A percentile compares a stretch with the other conserved stretches of the same genome.
phyloP scores from a whole-genome alignment of 73 alveolate genomes.

The Paramecium sonneborni region DNA sequence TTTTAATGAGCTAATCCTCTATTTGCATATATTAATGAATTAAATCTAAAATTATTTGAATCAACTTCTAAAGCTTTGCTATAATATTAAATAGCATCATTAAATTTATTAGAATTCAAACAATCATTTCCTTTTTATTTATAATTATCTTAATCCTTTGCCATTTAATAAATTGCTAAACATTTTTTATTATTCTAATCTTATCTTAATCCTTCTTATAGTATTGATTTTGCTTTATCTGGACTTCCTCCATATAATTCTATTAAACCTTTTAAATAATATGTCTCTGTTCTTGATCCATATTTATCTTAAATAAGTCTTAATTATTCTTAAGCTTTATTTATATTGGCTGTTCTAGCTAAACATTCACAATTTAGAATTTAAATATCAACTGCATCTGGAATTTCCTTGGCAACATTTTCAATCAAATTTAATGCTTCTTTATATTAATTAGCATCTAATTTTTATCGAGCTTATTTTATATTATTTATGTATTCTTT shows the following conservation, averaged over 20 bases:
- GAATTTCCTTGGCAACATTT: background rate
- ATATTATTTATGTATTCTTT: background rate
- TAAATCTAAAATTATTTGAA: slow-evolving; percentile 83
- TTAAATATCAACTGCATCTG: background rate
- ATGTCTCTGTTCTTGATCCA: slow-evolving; percentile 32
- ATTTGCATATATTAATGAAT: slow-evolving; percentile 85
- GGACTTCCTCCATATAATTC: slow-evolving; percentile 61
- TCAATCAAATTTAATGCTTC: background rate
- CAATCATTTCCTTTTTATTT: slow-evolving; percentile 85
- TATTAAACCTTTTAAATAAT: slow-evolving; percentile 41
- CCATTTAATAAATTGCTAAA: slow-evolving; percentile 66
- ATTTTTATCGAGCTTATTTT: background rate
- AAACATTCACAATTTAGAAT: background rate
- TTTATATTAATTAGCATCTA: background rate
- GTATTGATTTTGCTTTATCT: slow-evolving; percentile 77
- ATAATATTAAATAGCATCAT: slow-evolving; percentile 91
- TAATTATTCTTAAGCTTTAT: slow-evolving; percentile 38
- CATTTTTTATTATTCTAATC: slow-evolving; percentile 82
- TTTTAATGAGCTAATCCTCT: slow-evolving; percentile 88
- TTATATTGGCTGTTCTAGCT: background rate
- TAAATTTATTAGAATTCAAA: slow-evolving; percentile 77
- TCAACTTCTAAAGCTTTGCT: slow-evolving; percentile 87
- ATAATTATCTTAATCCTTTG: slow-evolving; percentile 75
- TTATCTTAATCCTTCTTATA: slow-evolving; percentile 75
- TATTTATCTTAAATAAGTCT: background rate